Evolutionary conservation across 257 asterid species (phyloP), one percentile per base, ranked within the genome.

Genomic region (Orobanche coerulescens): DNA sequence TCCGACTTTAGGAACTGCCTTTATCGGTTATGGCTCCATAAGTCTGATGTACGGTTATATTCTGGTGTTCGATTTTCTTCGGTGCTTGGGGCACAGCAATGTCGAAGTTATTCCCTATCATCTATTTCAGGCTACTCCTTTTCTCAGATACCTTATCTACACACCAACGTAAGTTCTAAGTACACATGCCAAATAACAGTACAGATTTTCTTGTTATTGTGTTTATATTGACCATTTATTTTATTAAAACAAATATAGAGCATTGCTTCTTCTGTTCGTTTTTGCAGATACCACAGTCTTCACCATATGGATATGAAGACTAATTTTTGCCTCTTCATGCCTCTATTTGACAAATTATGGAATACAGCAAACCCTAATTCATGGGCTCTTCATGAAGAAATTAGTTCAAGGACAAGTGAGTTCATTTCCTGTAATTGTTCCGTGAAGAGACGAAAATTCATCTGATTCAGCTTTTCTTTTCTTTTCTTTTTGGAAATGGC

Each of bases 241-340:
- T n/a, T n/a, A n/a, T n/a, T n/a, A n/a, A n/a, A n/a, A n/a, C n/a
- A n/a, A n/a, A n/a, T n/a, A n/a, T n/a, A n/a, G n/a, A n/a, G n/a
- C n/a, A n/a, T 6, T 11, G 12, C 24, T 42, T 52, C n/a, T 57
- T 46, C 6, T 62, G 30, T 44, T 24, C 56, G 31, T 13, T 31
- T 62, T 16, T 77, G 83, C 95, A 92, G 96, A 68, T 92, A 92
- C 78, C 88, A 81, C 64, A 71, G 76, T 52, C 78, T 84, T 67
- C 98, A 92, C 79, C 95, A 84, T 72, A 62, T 55, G 16, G 89
- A 81, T 50, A 81, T 72, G 88, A 55, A 14, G 54, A 78, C 86
- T 16, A 92, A 92, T 73, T 88, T 82, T 67, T 92, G 98, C 83
- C 95, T 92, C 72, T 84, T 88, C 73, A 88, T 92, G 95, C 98